A percentile compares a stretch with the other conserved stretches of the same genome.
Evolutionary conservation across 2,329 filamentous ascomycete species (phyloP).

Genomic region (Penicillium sp.): DNA sequence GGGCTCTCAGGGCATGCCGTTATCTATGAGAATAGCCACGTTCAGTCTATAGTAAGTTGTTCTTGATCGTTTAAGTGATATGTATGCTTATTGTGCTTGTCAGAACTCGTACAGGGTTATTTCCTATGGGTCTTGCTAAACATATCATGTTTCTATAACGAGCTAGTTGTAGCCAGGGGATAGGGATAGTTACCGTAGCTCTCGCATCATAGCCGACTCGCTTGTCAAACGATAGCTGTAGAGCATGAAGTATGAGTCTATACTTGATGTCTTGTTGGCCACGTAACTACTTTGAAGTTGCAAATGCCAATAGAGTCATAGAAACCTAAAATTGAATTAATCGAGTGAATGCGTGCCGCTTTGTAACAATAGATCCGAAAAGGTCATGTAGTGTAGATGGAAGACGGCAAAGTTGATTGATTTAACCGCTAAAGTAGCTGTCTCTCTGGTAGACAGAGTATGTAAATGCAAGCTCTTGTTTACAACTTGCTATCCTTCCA

Average conservation of each 20-base stretch:
- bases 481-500: slow-evolving; percentile 60
- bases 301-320: no score
- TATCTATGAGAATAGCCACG: not conserved
- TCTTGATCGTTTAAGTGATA: not conserved
- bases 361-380: no score
- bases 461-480: not conserved
- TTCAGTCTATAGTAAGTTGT: not conserved
- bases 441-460: not conserved
- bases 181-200: no score
- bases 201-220: no score
- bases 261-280: no score
- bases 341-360: no score
- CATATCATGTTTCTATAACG: not conserved
- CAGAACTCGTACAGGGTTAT: not conserved
- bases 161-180: not conserved
- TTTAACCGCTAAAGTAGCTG: not conserved
- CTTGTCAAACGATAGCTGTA: no score
- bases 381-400: no score
- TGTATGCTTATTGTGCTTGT: not conserved
- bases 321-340: no score
- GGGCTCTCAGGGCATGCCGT: not conserved
- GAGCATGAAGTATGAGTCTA: no score
- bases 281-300: no score
- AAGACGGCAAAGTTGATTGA: no score
- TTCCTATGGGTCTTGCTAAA: not conserved